Percentiles rank a stretch among this genome's conserved stretches.
These are phyloP conservation scores for Saussurea involucrata DNA, from an alignment of 129 eudicot genomes.

Conservation along the genomic window DNA sequence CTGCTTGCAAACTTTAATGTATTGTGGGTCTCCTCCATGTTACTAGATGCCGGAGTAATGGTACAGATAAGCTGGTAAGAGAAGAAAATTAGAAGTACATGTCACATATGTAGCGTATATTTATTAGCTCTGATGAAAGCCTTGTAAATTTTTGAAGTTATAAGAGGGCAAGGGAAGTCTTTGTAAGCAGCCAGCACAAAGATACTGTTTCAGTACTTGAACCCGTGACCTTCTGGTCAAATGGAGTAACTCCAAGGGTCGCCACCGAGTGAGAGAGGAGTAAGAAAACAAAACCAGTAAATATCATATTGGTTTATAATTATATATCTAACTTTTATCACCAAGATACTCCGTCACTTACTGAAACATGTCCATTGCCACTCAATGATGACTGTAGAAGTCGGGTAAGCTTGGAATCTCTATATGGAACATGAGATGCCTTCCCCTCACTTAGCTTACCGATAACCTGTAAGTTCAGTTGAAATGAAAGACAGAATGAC, in stretches of 20 bases:
- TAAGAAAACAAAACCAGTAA: neutral
- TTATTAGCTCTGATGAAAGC: neutral
- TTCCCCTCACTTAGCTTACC: slow-evolving; percentile 98
- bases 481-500: neutral
- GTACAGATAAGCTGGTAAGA: slow-evolving; percentile 91
- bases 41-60: slow-evolving; percentile 95
- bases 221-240: neutral
- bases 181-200: neutral
- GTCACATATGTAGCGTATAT: neutral
- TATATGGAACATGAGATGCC: slow-evolving; percentile 95
- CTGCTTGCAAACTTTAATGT: slow-evolving; percentile 94
- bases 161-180: neutral
- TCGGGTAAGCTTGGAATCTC: slow-evolving; percentile 98
- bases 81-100: slow-evolving; percentile 15
- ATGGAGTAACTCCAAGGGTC: neutral
- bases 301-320: neutral
- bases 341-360: slow-evolving; percentile 36
- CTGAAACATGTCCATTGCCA: slow-evolving; percentile 99
- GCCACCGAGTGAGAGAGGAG: neutral
- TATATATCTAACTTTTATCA: neutral
- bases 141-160: neutral
- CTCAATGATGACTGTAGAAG: slow-evolving; percentile 94
- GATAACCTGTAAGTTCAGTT: slow-evolving; percentile 61
- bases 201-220: neutral
- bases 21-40: slow-evolving; percentile 96